These are phyloP conservation scores for Leucogyrophana mollusca DNA, from an alignment of 768 basidiomycete genomes.

Conservation along the genomic window DNA sequence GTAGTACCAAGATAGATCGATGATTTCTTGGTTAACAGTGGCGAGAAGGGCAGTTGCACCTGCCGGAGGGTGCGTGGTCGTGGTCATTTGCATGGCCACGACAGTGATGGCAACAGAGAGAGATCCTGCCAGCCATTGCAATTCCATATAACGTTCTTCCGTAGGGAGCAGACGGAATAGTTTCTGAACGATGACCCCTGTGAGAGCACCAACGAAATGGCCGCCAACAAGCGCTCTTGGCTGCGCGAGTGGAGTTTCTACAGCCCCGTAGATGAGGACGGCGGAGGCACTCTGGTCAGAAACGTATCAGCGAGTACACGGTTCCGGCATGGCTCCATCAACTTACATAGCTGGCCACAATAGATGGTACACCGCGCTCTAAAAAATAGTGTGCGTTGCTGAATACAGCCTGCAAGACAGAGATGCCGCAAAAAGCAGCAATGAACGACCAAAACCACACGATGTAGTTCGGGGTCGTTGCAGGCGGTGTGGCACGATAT, in stretches of 20 bases:
- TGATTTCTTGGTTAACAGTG: conserved; percentile 38
- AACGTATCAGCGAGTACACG: neutral
- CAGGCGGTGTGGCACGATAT: conserved; percentile 35
- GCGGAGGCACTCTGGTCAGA: conserved; percentile 50
- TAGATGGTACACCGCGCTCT: conserved; percentile 41
- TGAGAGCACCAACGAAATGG: conserved; percentile 49
- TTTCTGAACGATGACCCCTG: conserved; percentile 50
- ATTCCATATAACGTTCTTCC: conserved; percentile 38
- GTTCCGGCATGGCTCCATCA: neutral
- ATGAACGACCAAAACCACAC: conserved; percentile 54
- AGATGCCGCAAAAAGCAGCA: conserved; percentile 49
- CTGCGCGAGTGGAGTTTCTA: conserved; percentile 53
- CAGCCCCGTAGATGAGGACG: conserved; percentile 51
- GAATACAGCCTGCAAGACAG: conserved; percentile 50
- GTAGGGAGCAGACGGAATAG: conserved; percentile 46
- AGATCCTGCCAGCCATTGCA: conserved; percentile 49
- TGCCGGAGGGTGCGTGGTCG: conserved; percentile 54
- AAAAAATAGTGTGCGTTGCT: conserved; percentile 47
- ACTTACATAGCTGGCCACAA: conserved; percentile 49
- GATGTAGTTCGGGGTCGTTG: conserved; percentile 31
- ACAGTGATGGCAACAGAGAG: conserved; percentile 41
- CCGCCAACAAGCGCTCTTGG: conserved; percentile 51
- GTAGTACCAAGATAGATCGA: conserved; percentile 51
- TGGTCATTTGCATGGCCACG: conserved; percentile 52
- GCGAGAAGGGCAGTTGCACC: conserved; percentile 58